Evolutionary conservation across 257 asterid species (phyloP).

Genomic region (Petunia secreta): DNA sequence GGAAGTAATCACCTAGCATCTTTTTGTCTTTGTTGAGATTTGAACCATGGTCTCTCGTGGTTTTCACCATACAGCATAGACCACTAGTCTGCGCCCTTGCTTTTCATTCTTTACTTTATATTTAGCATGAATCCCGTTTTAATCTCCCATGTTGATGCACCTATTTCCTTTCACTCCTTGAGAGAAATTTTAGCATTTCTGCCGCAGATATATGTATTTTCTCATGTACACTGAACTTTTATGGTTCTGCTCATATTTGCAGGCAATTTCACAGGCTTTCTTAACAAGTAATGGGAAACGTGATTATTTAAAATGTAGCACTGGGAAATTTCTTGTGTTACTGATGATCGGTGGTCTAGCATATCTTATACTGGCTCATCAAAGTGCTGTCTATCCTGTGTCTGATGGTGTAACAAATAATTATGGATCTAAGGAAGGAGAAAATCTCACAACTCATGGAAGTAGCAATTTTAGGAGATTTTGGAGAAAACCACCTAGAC

Average conservation of each 20-base stretch:
- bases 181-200: background rate
- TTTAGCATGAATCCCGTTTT: no score
- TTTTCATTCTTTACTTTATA: no score
- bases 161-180: background rate
- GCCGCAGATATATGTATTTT: constrained; percentile 16
- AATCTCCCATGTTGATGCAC: no score
- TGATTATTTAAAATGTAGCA: constrained; percentile 68
- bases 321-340: constrained; percentile 76
- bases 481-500: constrained; percentile 85
- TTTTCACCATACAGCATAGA: no score
- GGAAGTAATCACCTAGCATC: no score
- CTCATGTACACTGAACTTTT: constrained; percentile 26
- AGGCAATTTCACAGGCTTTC: constrained; percentile 70
- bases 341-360: constrained; percentile 72
- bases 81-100: no score
- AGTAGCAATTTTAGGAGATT: constrained; percentile 57
- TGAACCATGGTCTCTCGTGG: no score
- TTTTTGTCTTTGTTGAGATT: no score
- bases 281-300: constrained; percentile 51
- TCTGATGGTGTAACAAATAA: constrained; percentile 42
- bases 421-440: constrained; percentile 53
- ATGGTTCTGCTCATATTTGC: constrained; percentile 34
- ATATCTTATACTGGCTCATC: constrained; percentile 62
- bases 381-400: constrained; percentile 42
- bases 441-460: constrained; percentile 46